Percentiles rank a stretch among this genome's conserved stretches.
phyloP scores from a whole-genome alignment of 805 yeast species.

The Soucietia sequanensis region DNA sequence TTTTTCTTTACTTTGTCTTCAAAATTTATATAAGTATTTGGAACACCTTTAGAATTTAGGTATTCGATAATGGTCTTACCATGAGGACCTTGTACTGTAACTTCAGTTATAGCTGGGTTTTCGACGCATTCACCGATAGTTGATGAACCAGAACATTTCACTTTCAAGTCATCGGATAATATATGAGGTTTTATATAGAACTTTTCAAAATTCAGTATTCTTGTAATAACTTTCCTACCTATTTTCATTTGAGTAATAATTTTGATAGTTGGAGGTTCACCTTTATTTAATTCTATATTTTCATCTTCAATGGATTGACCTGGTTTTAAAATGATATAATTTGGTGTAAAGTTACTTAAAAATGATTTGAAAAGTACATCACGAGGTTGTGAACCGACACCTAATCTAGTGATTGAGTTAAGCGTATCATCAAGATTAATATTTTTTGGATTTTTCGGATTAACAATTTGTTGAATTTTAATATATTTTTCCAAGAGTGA shows the following conservation, averaged over 20 bases:
- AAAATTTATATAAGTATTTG: conserved; percentile 60
- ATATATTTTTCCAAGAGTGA: conserved; percentile 56
- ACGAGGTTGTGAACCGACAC: conserved; percentile 32
- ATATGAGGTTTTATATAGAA: conserved; percentile 64
- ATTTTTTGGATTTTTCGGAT: conserved; percentile 49
- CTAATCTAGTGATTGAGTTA: conserved; percentile 36
- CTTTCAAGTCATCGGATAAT: conserved; percentile 66
- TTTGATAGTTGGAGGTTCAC: conserved; percentile 63
- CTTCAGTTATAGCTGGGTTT: conserved; percentile 59
- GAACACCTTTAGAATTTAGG: conserved; percentile 61
- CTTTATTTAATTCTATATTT: conserved; percentile 47
- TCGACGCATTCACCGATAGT: conserved; percentile 62
- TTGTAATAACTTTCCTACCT: conserved; percentile 79
- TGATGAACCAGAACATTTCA: conserved; percentile 86
- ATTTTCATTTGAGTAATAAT: conserved; percentile 73
- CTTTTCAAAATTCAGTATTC: conserved; percentile 64
- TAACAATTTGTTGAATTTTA: conserved; percentile 47
- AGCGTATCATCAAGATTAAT: conserved; percentile 58
- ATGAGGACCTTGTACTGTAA: conserved; percentile 91
- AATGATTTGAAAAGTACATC: conserved; percentile 46
- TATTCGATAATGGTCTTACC: conserved; percentile 58
- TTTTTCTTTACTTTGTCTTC: conserved; percentile 60
- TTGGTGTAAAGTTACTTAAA: conserved; percentile 48
- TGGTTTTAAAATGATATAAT: conserved; percentile 48
- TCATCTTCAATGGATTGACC: conserved; percentile 32